These are phyloP conservation scores for Verticillium nubilum DNA, from an alignment of 2,329 filamentous ascomycete genomes.

Conservation along the genomic window DNA sequence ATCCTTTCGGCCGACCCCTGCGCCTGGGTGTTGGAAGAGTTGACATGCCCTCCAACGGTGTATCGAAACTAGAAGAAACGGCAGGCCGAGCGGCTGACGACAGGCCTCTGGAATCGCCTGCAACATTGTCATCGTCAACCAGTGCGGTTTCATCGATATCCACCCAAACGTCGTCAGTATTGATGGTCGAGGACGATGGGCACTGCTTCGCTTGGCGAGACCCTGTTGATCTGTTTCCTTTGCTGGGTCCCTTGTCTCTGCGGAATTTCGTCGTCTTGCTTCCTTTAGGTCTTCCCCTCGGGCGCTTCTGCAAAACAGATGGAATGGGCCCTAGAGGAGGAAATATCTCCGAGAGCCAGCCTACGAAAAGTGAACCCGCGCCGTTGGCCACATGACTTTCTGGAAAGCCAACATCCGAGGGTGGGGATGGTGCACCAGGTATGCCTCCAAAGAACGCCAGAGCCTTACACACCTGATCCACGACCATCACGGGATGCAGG, in stretches of 20 bases:
- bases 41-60: neutral
- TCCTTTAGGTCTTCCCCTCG: neutral
- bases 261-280: neutral
- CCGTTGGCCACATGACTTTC: slow-evolving; percentile 52
- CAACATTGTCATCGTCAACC: neutral
- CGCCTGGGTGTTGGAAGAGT: slow-evolving; percentile 10
- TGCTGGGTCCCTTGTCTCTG: slow-evolving; percentile 3
- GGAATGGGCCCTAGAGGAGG: slow-evolving; percentile 24
- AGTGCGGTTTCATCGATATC: neutral
- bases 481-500: slow-evolving; percentile 49
- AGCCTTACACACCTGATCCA: slow-evolving; percentile 58
- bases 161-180: neutral
- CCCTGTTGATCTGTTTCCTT: slow-evolving; percentile 26
- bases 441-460: slow-evolving; percentile 59
- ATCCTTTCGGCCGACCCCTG: slow-evolving; percentile 45
- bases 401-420: slow-evolving; percentile 45
- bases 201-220: slow-evolving; percentile 42
- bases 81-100: neutral
- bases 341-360: slow-evolving; percentile 61
- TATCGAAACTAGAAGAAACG: neutral
- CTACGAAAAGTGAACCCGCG: slow-evolving; percentile 51
- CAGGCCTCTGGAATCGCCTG: slow-evolving; percentile 40
- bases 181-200: neutral
- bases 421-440: slow-evolving; percentile 48
- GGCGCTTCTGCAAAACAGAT: neutral